Conservation (phyloP, 805 yeast genomes). For the Myxozyma geophila region DNA sequence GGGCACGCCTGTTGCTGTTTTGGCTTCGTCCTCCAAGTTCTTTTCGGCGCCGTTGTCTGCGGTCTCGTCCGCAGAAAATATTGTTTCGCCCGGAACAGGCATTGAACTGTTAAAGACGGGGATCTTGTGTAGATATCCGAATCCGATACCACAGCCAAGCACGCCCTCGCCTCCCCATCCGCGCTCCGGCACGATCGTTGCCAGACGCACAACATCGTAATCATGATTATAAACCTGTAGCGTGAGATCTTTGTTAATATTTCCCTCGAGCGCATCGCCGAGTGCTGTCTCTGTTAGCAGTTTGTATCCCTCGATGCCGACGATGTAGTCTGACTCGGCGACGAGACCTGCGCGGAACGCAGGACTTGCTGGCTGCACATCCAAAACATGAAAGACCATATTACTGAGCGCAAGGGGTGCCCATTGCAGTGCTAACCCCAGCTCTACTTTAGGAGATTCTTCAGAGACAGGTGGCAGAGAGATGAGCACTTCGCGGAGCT, state of each 20-base stretch:
- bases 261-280: conserved; percentile 23
- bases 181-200: conserved; percentile 73
- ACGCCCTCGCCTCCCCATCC: conserved; percentile 83
- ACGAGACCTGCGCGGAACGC: conserved; percentile 81
- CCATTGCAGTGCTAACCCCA: conserved; percentile 68
- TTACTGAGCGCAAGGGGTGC: conserved; percentile 76
- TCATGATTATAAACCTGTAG: conserved; percentile 86
- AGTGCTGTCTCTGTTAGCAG: conserved; percentile 25
- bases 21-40: background rate
- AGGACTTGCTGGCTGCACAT: conserved; percentile 74
- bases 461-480: conserved; percentile 27
- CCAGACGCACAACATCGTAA: conserved; percentile 83
- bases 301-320: conserved; percentile 83
- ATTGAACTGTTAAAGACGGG: conserved; percentile 25
- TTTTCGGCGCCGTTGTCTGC: conserved; percentile 12
- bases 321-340: conserved; percentile 84
- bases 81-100: conserved; percentile 33
- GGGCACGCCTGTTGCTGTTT: conserved; percentile 20
- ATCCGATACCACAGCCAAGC: conserved; percentile 93
- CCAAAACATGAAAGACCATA: conserved; percentile 83
- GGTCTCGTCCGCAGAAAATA: conserved; percentile 24
- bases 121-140: conserved; percentile 73
- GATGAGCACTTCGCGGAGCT: conserved; percentile 50
- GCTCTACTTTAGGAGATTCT: conserved; percentile 1
- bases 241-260: conserved; percentile 21